Base-by-base conservation (phyloP, 2,329 filamentous ascomycete species). In the Aspergillus vadensis region DNA sequence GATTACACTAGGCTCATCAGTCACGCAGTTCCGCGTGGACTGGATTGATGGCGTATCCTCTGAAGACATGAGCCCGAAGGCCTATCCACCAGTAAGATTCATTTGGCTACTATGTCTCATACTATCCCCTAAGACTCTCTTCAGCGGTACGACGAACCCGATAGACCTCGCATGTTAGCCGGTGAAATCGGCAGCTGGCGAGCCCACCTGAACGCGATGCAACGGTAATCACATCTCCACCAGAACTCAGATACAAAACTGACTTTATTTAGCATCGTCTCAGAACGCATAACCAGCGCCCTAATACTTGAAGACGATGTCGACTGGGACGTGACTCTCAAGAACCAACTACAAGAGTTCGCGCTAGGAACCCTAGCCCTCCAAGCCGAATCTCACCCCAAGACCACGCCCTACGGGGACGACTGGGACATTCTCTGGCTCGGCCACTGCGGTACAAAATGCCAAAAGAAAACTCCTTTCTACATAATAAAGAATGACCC, bases 281-380 rank as follows among this genome's bases (percentile, higher is more conserved):
- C 47, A 15, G 23, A 30, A 4, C 47, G 47, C 8, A 17, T 30
- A 14, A 32, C 25, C 23, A 60, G 21, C 15, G 5, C 85, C 85
- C 1, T 82, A 79, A 74, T 82, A 53, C 77, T 81, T n/a, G 76
- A 78, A 57, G 76, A 78, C 52, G 75, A 77, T 52, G 71, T 73
- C 30, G 76, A 77, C 58, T 77, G 72, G 71, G 76, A 78, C 58
- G 64, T 76, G 5, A 64, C 65, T 3, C 63, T 79, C 9, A 74
- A 72, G 48, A 57, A 67, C 7, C 71, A 76, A 56, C 71, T 73
- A 47, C 43, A 48, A 2, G 56, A 72, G 2, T 64, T 78, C 30
- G 72, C 74, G 1, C 63, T 71, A 14, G 74, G 69, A n/a, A 67
- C 76, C 4, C 67, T 71, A 6, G 60, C 67, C 6, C 68, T 76